A percentile compares a stretch with the other conserved stretches of the same genome.
Evolutionary conservation across 768 basidiomycete genomes (phyloP).

Genomic region (Collybia mongolica): DNA sequence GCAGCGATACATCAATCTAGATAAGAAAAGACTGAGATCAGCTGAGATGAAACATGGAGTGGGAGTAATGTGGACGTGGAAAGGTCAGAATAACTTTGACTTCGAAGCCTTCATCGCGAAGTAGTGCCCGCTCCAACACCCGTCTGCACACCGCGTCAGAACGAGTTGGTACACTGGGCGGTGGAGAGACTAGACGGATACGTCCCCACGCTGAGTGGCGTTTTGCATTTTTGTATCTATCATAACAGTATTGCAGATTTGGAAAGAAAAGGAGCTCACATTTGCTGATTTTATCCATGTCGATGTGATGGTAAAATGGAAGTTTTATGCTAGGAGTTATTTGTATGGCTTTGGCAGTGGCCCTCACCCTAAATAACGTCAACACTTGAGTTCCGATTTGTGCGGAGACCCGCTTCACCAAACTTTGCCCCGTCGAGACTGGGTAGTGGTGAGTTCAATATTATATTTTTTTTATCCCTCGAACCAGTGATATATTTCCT

Average conservation of each 20-base stretch:
- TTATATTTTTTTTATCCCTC: too few species aligned
- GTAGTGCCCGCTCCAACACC: constrained; percentile 12
- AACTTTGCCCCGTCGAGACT: too few species aligned
- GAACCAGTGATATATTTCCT: too few species aligned
- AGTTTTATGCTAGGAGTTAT: too few species aligned
- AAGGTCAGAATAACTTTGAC: constrained; percentile 15
- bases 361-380: too few species aligned
- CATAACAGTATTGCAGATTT: background rate
- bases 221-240: constrained; percentile 8
- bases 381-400: too few species aligned
- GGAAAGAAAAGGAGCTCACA: background rate
- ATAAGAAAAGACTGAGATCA: background rate
- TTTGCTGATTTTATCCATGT: background rate
- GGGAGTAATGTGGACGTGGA: too few species aligned
- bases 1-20: background rate
- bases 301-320: too few species aligned
- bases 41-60: too few species aligned
- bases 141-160: constrained; percentile 14
- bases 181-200: constrained; percentile 9
- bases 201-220: constrained; percentile 13
- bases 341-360: too few species aligned
- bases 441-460: too few species aligned
- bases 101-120: constrained; percentile 13
- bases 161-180: constrained; percentile 15
- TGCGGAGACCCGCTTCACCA: too few species aligned